Base-by-base conservation (phyloP, 2,329 filamentous ascomycete genomes). In the Thermothelomyces thermophilus region DNA sequence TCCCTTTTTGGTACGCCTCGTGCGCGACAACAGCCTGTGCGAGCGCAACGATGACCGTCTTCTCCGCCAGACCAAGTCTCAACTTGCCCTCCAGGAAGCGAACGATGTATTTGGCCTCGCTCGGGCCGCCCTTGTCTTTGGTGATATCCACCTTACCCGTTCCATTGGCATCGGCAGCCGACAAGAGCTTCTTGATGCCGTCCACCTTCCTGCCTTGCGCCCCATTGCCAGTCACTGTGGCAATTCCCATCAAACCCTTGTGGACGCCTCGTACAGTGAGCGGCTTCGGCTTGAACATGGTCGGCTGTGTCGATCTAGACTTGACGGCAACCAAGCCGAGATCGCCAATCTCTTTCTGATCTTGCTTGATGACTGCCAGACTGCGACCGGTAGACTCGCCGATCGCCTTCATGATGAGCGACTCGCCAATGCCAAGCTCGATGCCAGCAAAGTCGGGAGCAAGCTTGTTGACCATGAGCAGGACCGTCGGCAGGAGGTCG, bases 381-480 rank as follows among this genome's bases (percentile, higher is more conserved):
- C 83, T 95, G 53, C 93, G 83, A 9, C 93, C 93, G 0, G 93
- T 98, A 26, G 84, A 86, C 70, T 97, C 91, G 10, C 91, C 91
- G 62, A 98, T 95, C 5, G 93, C 88, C 67, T 97, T 98, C 90
- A 97, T 97, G 62, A 98, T 96, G 24, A 98, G 70, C 0, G 91
- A 97, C 69, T 98, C 93, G 50, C 93, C 93, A 60, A 98, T 98
- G n/a, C 93, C 93, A 26, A 98, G 77, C 68, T 98, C 93, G 55
- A 98, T 90, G 17, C 93, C 93, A 37, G 90, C 86, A 66, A 96
- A 98, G 63, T 98, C 93, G 3, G 93, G 91, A 2, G 93, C 93
- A 22, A 98, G 80, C 67, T 97, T 97, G 70, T 96, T 96, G 67
- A 95, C 87, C 93, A 98, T 97, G 26, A 98, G 80, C 55, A 95